These are phyloP conservation scores for Endoconidiophora laricicola DNA, from an alignment of 2,329 filamentous ascomycete genomes.

Conservation along the genomic window DNA sequence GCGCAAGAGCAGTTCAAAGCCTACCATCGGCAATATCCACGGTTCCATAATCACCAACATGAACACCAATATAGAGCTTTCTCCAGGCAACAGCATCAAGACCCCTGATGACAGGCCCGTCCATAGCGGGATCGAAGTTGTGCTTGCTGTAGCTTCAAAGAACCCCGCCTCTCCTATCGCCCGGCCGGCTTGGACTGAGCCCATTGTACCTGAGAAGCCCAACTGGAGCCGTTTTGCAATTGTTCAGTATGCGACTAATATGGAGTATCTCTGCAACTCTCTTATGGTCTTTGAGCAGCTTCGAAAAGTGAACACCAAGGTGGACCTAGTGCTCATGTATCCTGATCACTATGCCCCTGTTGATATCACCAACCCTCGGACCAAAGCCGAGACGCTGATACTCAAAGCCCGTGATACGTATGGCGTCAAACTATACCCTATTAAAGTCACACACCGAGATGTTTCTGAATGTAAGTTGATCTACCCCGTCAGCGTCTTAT, in stretches of 20 bases:
- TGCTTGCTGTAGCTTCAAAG: not conserved
- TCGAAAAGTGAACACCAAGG: slow-evolving; percentile 24
- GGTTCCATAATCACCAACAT: no score
- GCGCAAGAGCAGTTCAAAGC: no score
- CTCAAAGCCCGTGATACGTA: slow-evolving; percentile 29
- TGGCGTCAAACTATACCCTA: slow-evolving; percentile 26
- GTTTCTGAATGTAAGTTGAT: slow-evolving; percentile 22
- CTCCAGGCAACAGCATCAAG: no score
- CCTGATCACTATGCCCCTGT: slow-evolving; percentile 21
- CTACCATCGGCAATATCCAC: no score
- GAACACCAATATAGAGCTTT: no score
- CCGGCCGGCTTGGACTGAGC: not conserved
- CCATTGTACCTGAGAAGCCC: slow-evolving; percentile 14
- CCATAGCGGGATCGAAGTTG: not conserved
- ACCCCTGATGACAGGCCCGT: not conserved
- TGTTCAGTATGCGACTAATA: slow-evolving; percentile 32
- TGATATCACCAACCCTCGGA: slow-evolving; percentile 17
- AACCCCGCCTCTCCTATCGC: not conserved
- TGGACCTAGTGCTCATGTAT: slow-evolving; percentile 31
- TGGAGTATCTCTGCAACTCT: slow-evolving; percentile 31
- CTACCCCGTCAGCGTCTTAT: not conserved
- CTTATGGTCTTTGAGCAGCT: slow-evolving; percentile 33
- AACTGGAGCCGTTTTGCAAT: slow-evolving; percentile 32
- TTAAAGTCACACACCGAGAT: slow-evolving; percentile 23
- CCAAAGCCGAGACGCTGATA: slow-evolving; percentile 21